These are phyloP conservation scores for Boletus eberwhitei DNA, from an alignment of 768 basidiomycete genomes.

Conservation along the genomic window DNA sequence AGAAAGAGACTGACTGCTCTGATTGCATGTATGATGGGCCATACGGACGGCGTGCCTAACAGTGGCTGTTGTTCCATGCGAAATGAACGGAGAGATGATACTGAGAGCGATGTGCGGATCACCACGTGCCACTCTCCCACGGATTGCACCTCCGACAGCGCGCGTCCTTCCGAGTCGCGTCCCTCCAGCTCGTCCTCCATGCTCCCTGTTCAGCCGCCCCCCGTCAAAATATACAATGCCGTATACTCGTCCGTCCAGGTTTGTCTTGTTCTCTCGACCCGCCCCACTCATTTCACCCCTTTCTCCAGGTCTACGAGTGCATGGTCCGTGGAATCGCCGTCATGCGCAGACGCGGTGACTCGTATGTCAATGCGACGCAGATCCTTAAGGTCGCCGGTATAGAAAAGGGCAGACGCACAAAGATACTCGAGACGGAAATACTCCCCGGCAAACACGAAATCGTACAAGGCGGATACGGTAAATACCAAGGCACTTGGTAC, in stretches of 20 bases:
- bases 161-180: slow-evolving; percentile 32
- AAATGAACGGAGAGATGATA: too few relatives aligned
- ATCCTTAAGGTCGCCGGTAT: slow-evolving; percentile 98
- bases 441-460: slow-evolving; percentile 95
- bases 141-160: slow-evolving; percentile 33
- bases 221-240: slow-evolving; percentile 88
- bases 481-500: slow-evolving; percentile 99
- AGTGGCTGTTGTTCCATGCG: slow-evolving; percentile 38
- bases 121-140: slow-evolving; percentile 15
- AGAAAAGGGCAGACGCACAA: slow-evolving; percentile 93
- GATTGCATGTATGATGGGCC: slow-evolving; percentile 80
- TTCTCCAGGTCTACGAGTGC: slow-evolving; percentile 83
- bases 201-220: slow-evolving; percentile 42
- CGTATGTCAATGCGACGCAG: slow-evolving; percentile 97
- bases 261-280: slow-evolving; percentile 2
- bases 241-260: slow-evolving; percentile 90
- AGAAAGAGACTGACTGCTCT: slow-evolving; percentile 41
- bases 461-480: slow-evolving; percentile 98
- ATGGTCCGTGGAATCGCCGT: slow-evolving; percentile 98
- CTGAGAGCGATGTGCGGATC: not conserved
- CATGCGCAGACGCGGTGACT: slow-evolving; percentile 93
- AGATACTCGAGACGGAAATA: slow-evolving; percentile 97
- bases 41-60: slow-evolving; percentile 60
- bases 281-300: not conserved
- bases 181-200: slow-evolving; percentile 25